Percentiles rank a stretch among this genome's conserved stretches.
Conservation (phyloP, 495 filamentous ascomycete genomes). For the Xylaria telfairii region DNA sequence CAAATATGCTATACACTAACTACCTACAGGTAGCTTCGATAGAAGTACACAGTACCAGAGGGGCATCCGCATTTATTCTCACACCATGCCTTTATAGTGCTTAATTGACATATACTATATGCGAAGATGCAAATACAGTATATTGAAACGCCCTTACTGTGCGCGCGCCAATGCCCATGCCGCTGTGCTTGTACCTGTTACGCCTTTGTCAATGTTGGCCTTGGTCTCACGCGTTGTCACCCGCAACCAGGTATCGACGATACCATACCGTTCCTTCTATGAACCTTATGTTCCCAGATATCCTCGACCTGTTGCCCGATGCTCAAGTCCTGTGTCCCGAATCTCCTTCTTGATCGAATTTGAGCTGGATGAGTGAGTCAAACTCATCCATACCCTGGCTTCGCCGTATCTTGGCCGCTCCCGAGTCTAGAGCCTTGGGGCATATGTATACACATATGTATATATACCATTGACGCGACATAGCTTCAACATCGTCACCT, state of each 20-base stretch:
- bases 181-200: neutral
- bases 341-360: neutral
- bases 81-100: neutral
- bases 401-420: too few species aligned
- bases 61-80: neutral
- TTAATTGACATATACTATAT: neutral
- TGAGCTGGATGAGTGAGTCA: neutral
- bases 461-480: neutral
- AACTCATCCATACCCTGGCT: neutral
- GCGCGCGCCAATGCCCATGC: too few species aligned
- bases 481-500: neutral
- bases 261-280: neutral
- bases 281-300: neutral
- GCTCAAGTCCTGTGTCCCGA: neutral
- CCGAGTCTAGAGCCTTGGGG: neutral
- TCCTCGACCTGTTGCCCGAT: neutral
- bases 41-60: too few species aligned
- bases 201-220: neutral
- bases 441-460: neutral
- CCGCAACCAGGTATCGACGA: neutral
- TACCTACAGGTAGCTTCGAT: too few species aligned
- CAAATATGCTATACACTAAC: too few species aligned
- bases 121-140: neutral
- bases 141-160: neutral
- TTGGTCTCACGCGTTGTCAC: constrained; percentile 1